Evolutionary conservation across 257 asterid genomes (phyloP).

Genomic region (Asclepias syriaca): DNA sequence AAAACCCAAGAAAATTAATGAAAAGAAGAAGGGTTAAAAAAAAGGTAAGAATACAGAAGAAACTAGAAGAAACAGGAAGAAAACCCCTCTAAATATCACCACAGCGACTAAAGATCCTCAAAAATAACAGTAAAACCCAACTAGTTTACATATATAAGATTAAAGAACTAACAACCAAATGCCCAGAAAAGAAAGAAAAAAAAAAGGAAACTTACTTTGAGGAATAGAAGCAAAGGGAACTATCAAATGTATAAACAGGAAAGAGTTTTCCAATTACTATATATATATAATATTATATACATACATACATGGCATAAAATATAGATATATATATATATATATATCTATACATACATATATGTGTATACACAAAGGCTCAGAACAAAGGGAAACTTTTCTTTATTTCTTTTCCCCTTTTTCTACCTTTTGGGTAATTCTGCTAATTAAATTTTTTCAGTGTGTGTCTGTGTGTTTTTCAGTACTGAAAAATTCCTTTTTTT

Average conservation of each 20-base stretch:
- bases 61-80: neutral
- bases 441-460: neutral
- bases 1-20: neutral
- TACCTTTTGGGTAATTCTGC: conserved; percentile 10
- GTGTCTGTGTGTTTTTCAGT: conserved; percentile 20
- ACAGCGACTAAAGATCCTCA: conserved; percentile 11
- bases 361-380: neutral
- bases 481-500: conserved; percentile 28
- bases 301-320: neutral
- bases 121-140: neutral
- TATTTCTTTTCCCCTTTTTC: neutral
- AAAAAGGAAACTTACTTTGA: neutral
- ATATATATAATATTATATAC: neutral
- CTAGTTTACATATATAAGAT: neutral
- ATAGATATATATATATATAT: neutral
- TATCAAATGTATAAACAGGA: neutral
- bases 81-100: neutral
- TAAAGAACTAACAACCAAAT: neutral
- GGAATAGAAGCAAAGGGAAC: neutral
- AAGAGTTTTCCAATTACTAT: neutral
- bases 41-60: neutral
- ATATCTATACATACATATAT: neutral
- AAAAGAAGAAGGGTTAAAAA: neutral
- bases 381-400: conserved; percentile 8
- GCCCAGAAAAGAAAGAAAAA: neutral